phyloP scores from a whole-genome alignment of 2,329 filamentous ascomycete species.

The Hypoxylon sp. region DNA sequence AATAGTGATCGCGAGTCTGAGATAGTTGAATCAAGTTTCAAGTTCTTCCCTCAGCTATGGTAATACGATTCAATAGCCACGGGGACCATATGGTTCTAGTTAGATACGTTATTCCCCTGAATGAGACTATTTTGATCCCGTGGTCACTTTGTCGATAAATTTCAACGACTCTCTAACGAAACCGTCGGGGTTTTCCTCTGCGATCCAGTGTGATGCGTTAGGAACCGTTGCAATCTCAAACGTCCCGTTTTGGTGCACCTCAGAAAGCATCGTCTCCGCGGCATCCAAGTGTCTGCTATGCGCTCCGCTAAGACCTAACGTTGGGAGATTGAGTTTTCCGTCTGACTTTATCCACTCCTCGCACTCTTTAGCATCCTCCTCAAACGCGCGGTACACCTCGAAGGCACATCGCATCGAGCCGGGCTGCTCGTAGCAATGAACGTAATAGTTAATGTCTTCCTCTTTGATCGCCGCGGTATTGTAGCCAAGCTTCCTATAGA shows the following conservation, averaged over 20 bases:
- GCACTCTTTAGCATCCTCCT: slow-evolving; percentile 46
- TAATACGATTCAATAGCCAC: no score
- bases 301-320: slow-evolving; percentile 45
- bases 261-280: slow-evolving; percentile 43
- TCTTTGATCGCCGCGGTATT: slow-evolving; percentile 49
- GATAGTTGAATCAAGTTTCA: no score
- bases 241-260: slow-evolving; percentile 45
- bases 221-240: slow-evolving; percentile 40
- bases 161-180: slow-evolving; percentile 44
- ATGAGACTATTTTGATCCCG: slow-evolving; percentile 4
- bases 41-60: no score
- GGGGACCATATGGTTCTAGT: no score
- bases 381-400: slow-evolving; percentile 47
- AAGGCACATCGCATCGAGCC: slow-evolving; percentile 48
- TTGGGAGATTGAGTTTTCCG: slow-evolving; percentile 45
- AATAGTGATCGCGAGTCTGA: no score
- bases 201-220: slow-evolving; percentile 48
- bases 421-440: slow-evolving; percentile 46
- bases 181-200: slow-evolving; percentile 50
- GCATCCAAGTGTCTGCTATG: slow-evolving; percentile 39
- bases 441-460: slow-evolving; percentile 52
- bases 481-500: slow-evolving; percentile 50
- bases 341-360: slow-evolving; percentile 40
- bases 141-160: slow-evolving; percentile 14
- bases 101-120: no score